These are phyloP conservation scores for Westerdykella aurantiaca DNA, from an alignment of 2,329 filamentous ascomycete genomes.

Conservation along the genomic window DNA sequence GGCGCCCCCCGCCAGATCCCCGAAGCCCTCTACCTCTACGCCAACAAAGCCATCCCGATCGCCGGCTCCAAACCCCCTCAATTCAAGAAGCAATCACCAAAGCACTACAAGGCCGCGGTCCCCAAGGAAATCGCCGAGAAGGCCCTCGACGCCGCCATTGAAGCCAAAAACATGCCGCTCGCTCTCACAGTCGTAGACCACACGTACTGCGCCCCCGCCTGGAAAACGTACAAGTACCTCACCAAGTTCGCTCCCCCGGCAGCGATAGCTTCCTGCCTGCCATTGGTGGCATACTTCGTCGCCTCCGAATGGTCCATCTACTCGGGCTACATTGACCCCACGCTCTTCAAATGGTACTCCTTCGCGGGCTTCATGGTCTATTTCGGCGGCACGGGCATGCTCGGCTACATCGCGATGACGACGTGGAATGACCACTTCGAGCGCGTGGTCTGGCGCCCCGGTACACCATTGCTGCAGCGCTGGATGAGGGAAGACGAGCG, in stretches of 20 bases:
- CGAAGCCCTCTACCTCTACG: constrained; percentile 73
- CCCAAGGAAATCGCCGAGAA: constrained; percentile 62
- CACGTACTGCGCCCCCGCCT: constrained; percentile 62
- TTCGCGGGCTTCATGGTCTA: constrained; percentile 81
- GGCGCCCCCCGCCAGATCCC: constrained; percentile 71
- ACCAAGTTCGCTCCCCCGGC: constrained; percentile 58
- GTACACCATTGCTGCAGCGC: constrained; percentile 70
- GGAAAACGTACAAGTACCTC: constrained; percentile 61
- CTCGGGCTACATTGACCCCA: constrained; percentile 71
- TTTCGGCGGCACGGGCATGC: constrained; percentile 68
- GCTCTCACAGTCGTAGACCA: constrained; percentile 70
- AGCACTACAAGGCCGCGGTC: constrained; percentile 65
- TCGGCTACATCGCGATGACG: constrained; percentile 77
- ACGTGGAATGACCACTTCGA: constrained; percentile 95
- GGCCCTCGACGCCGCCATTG: constrained; percentile 75
- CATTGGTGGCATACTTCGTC: constrained; percentile 63
- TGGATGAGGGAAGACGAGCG: constrained; percentile 90
- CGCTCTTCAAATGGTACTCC: constrained; percentile 67
- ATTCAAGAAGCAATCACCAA: constrained; percentile 53
- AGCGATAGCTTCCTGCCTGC: constrained; percentile 52
- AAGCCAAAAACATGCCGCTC: constrained; percentile 68
- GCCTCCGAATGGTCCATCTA: constrained; percentile 61
- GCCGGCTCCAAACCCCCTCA: constrained; percentile 48
- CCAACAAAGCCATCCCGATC: constrained; percentile 69
- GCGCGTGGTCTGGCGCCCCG: constrained; percentile 82